These are phyloP conservation scores for Xylariaceae sp. DNA, from an alignment of 2,329 filamentous ascomycete species.

Conservation along the genomic window DNA sequence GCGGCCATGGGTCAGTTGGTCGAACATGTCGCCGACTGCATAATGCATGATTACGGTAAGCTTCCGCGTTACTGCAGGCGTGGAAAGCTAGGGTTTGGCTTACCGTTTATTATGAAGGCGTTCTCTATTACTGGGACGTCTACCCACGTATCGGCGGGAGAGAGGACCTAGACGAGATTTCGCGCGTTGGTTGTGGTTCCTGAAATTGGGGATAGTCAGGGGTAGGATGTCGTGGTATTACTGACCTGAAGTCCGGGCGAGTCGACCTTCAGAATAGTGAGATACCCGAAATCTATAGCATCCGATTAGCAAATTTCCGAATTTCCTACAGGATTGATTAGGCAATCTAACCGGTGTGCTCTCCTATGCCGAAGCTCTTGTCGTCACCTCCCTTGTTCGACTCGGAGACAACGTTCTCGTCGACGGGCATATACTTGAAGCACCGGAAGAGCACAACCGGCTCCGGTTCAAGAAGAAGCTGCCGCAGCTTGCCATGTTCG, in stretches of 20 bases:
- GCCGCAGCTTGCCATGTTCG: background rate
- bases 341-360: background rate
- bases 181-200: background rate
- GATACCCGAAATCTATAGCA: background rate
- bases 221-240: background rate
- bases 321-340: background rate
- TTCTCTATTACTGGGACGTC: background rate
- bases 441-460: background rate
- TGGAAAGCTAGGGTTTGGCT: background rate
- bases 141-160: background rate
- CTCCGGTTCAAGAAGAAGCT: background rate
- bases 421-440: background rate
- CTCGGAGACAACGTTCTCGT: background rate
- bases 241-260: slow-evolving; percentile 1
- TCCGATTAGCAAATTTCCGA: background rate
- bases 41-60: background rate
- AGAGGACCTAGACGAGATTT: background rate
- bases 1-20: background rate
- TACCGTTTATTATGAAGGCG: background rate
- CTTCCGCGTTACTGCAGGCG: background rate
- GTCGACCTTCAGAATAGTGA: background rate
- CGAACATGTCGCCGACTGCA: background rate
- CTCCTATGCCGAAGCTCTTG: background rate
- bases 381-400: background rate
- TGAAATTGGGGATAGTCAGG: background rate